phyloP scores from a whole-genome alignment of 2,329 filamentous ascomycete genomes.

The Fusarium sp. region DNA sequence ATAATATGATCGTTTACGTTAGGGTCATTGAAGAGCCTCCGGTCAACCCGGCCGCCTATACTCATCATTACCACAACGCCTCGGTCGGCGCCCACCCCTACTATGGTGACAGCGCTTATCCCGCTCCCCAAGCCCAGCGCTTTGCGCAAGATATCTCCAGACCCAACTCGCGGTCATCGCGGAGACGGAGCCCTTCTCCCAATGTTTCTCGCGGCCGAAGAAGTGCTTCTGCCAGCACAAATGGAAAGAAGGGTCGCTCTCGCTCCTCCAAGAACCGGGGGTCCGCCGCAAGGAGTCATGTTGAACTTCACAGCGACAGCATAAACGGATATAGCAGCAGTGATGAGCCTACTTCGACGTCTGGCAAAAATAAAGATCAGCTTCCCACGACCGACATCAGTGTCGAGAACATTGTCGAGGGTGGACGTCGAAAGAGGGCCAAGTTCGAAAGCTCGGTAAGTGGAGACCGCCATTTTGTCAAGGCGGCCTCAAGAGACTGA shows the following conservation, averaged over 20 bases:
- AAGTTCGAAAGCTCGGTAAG: constrained; percentile 98
- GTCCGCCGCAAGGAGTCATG: constrained; percentile 55
- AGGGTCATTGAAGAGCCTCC: constrained; percentile 77
- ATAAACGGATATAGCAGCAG: constrained; percentile 86
- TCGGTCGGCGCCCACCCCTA: constrained; percentile 63
- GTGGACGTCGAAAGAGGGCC: constrained; percentile 92
- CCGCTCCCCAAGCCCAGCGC: constrained; percentile 60
- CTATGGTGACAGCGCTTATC: constrained; percentile 66
- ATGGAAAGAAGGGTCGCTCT: constrained; percentile 74
- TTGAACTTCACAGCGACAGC: constrained; percentile 74
- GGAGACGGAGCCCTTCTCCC: constrained; percentile 84
- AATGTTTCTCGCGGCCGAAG: constrained; percentile 76
- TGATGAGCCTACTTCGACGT: constrained; percentile 80
- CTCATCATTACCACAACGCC: constrained; percentile 64
- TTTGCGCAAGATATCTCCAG: constrained; percentile 73
- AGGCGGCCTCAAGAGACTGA: constrained; percentile 41
- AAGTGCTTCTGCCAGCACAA: constrained; percentile 77
- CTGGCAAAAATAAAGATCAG: constrained; percentile 82
- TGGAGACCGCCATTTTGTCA: constrained; percentile 40
- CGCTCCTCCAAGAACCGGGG: constrained; percentile 77
- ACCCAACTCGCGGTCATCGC: constrained; percentile 76
- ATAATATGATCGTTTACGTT: constrained; percentile 94
- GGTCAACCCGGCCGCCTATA: constrained; percentile 58
- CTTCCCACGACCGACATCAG: constrained; percentile 97
- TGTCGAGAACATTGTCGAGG: constrained; percentile 97